Base-by-base conservation (phyloP, 106 monocot genomes). In the Phalaenopsis equestris region DNA sequence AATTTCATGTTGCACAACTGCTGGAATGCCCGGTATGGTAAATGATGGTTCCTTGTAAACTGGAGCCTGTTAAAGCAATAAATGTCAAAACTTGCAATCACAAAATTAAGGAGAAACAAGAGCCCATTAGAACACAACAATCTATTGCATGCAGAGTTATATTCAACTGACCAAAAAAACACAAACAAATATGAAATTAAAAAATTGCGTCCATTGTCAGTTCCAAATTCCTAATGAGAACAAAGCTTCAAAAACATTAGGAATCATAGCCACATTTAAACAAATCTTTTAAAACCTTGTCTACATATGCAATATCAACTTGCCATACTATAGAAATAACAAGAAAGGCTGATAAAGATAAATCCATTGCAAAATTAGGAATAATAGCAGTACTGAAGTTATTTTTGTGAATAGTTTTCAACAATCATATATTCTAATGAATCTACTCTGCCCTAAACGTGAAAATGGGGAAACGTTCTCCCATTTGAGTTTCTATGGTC, bases 1-100 rank as follows among this genome's bases (percentile, higher is more conserved):
- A 78, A 99, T 91, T 82, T 99, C 98, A 84, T 99, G 98, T 38
- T 93, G 90, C 39, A 94, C 87, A 76, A 99, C 89, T 84, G 80
- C 94, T 79, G 94, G 89, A 77, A 82, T 87, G 80, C 98, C 98
- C 72, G 92, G 88, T 79, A 94, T 95, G 43, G 84, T 88, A 39
- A 87, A 88, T 42, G 86, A 85, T 42, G 98, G 91, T 76, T 90
- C 89, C 72, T 87, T 94, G 83, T 90, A 87, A 47, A 95, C 91
- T 84, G 98, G 88, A 56, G 84, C 90, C 98, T 99, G 82, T n/a
- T 80, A 82, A 36, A 67, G 76, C 74, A 76, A 76, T 76, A 12
- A 52, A 23, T 49, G 49, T 49, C 10, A 48, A 52, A 45, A 43
- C 14, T 42, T 70, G 3, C 5, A 17, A 11, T 73, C 8, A 42